These are phyloP conservation scores for Arxiozyma heterogenica DNA, from an alignment of 1,139 yeast genomes.

Conservation along the genomic window DNA sequence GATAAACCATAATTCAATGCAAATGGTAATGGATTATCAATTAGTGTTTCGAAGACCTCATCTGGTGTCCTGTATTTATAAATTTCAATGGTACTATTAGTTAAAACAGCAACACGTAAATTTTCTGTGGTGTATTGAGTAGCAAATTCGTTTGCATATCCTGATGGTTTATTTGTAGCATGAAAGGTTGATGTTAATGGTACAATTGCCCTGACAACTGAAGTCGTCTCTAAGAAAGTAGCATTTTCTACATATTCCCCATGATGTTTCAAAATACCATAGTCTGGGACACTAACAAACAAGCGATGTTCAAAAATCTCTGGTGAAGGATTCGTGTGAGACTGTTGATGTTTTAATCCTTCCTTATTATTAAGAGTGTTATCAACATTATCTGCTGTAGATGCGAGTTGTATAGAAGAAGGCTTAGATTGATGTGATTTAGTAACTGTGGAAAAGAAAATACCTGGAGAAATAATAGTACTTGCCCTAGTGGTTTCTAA, in stretches of 20 bases:
- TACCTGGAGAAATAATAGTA: constrained; percentile 71
- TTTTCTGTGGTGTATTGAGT: constrained; percentile 64
- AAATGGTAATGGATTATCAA: constrained; percentile 48
- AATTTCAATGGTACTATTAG: constrained; percentile 67
- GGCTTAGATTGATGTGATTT: constrained; percentile 23
- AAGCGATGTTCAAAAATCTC: constrained; percentile 34
- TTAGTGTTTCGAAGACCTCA: constrained; percentile 56
- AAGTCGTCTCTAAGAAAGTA: constrained; percentile 56
- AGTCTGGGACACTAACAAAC: constrained; percentile 74
- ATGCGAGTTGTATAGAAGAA: neutral
- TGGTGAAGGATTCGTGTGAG: neutral
- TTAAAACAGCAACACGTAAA: constrained; percentile 68
- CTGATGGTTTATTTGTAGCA: constrained; percentile 65
- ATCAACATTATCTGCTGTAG: neutral
- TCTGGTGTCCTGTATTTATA: constrained; percentile 76
- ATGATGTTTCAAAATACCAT: constrained; percentile 68
- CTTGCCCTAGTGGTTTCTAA: constrained; percentile 36
- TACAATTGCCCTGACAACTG: constrained; percentile 63
- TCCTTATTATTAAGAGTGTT: neutral
- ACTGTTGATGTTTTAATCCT: constrained; percentile 5
- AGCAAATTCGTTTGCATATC: constrained; percentile 76
- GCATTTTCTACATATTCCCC: constrained; percentile 73
- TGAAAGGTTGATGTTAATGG: constrained; percentile 62
- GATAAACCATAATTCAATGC: constrained; percentile 49
- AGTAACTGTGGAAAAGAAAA: constrained; percentile 49